phyloP scores from a whole-genome alignment of 345 rosid genomes.

The Hevea brasiliensis region DNA sequence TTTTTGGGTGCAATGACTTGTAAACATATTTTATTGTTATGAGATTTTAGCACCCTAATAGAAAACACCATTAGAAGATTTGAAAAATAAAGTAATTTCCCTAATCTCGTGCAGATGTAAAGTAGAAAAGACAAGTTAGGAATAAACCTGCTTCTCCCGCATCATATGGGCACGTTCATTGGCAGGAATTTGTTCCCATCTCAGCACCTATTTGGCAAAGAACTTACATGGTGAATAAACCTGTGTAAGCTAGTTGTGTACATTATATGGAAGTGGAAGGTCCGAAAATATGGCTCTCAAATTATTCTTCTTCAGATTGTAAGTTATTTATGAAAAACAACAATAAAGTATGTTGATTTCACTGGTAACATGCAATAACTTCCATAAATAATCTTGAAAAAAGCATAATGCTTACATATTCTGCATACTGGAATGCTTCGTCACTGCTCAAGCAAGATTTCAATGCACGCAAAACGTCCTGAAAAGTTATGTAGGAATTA shows the following conservation, averaged over 20 bases:
- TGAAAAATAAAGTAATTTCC: not conserved
- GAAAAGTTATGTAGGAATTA: not conserved
- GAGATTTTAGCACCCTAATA: not conserved
- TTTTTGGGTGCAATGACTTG: not conserved
- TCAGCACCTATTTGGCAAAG: conserved; percentile 48
- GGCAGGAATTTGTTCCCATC: conserved; percentile 94
- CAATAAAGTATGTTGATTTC: not conserved
- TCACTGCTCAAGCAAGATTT: conserved; percentile 59
- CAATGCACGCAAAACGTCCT: conserved; percentile 76
- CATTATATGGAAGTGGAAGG: not conserved
- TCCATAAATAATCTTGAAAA: conserved; percentile 10
- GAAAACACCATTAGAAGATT: not conserved
- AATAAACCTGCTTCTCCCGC: conserved; percentile 86
- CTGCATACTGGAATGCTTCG: conserved; percentile 82
- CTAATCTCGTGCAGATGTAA: too few species aligned
- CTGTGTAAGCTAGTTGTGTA: not conserved
- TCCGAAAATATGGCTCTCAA: not conserved
- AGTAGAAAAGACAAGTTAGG: not conserved
- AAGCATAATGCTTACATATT: conserved; percentile 57
- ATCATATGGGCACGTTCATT: conserved; percentile 74
- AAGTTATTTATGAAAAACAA: not conserved
- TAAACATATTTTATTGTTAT: not conserved
- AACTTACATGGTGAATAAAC: conserved; percentile 4
- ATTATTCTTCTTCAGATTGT: not conserved
- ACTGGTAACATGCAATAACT: not conserved